phyloP scores from a whole-genome alignment of 805 yeast genomes.

The Wickerhamiella nectarea region DNA sequence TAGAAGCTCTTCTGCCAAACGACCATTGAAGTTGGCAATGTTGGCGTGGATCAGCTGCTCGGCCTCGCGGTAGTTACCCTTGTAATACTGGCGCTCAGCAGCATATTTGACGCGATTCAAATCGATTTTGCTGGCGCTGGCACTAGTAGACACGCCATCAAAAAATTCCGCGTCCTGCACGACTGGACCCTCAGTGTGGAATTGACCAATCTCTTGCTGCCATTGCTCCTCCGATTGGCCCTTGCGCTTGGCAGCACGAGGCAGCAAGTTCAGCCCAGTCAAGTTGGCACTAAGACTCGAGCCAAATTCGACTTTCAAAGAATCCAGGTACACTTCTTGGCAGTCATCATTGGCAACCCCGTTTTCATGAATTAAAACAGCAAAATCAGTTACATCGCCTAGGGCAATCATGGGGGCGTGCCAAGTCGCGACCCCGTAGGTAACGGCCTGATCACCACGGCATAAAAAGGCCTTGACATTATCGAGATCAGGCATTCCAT shows the following conservation, averaged over 20 bases:
- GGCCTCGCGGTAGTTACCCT: constrained; percentile 40
- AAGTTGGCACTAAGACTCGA: background rate
- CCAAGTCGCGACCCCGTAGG: constrained; percentile 78
- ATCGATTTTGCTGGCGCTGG: constrained; percentile 34
- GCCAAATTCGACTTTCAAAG: constrained; percentile 23
- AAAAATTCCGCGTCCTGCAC: constrained; percentile 13
- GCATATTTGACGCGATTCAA: constrained; percentile 43
- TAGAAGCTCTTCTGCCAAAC: constrained; percentile 34
- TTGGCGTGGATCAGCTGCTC: constrained; percentile 30
- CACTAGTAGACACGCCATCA: constrained; percentile 6
- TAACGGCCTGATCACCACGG: constrained; percentile 75
- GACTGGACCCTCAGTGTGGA: constrained; percentile 42
- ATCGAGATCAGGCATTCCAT: constrained; percentile 40
- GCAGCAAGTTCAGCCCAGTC: background rate
- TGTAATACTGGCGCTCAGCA: constrained; percentile 50
- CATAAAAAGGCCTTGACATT: constrained; percentile 57
- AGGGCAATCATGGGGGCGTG: constrained; percentile 94
- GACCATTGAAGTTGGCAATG: constrained; percentile 25
- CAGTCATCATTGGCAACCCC: constrained; percentile 70
- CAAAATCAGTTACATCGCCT: constrained; percentile 59
- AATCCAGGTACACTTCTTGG: constrained; percentile 60
- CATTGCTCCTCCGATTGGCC: constrained; percentile 60
- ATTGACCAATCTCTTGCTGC: constrained; percentile 37
- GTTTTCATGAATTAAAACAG: constrained; percentile 77
- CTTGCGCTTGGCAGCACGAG: constrained; percentile 37